These are phyloP conservation scores for Chrysoporthe austroafricana DNA, from an alignment of 2,329 filamentous ascomycete species.

Conservation along the genomic window DNA sequence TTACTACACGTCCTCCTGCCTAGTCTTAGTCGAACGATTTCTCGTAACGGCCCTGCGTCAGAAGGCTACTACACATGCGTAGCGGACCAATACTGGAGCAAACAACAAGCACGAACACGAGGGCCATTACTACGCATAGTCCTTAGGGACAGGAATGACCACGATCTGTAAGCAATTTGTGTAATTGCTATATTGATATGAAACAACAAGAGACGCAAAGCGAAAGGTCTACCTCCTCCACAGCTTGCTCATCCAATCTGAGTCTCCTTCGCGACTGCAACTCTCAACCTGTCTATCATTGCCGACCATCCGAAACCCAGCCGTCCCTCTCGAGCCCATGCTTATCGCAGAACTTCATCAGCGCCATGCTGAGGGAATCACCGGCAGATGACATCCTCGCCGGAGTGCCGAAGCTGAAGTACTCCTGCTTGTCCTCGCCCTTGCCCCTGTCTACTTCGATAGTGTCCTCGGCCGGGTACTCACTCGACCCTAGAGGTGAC, in stretches of 20 bases:
- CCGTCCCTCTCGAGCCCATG: conserved; percentile 17
- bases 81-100: neutral
- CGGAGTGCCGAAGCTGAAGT: neutral
- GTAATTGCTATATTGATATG: neutral
- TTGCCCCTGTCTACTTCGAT: neutral
- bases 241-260: neutral
- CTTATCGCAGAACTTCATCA: conserved; percentile 20
- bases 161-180: neutral
- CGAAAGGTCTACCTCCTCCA: neutral
- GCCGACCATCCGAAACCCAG: neutral
- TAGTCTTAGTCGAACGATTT: too few species aligned
- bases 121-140: neutral
- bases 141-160: neutral
- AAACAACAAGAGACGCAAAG: conserved; percentile 1
- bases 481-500: conserved; percentile 7
- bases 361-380: conserved; percentile 9
- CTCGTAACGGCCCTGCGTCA: too few species aligned
- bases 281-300: neutral
- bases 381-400: neutral
- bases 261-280: neutral
- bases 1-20: too few species aligned
- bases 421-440: neutral
- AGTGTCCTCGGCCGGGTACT: conserved; percentile 4
- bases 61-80: neutral
- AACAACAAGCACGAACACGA: neutral